Evolutionary conservation across 257 asterid genomes (phyloP).

Genomic region (Capsicum pubescens): DNA sequence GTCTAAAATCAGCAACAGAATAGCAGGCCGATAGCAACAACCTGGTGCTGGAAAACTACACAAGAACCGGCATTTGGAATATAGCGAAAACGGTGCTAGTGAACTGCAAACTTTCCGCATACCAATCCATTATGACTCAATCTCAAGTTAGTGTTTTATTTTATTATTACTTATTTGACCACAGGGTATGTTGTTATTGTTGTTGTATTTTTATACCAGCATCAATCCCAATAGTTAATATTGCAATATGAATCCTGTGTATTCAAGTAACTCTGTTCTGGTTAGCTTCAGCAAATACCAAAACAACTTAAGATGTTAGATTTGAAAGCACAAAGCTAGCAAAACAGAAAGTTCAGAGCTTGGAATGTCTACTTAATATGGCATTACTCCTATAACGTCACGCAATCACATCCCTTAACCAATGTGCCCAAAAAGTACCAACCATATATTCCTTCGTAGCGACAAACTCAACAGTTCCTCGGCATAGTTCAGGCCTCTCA

Average conservation of each 20-base stretch:
- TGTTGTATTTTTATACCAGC: background rate
- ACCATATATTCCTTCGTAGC: conserved; percentile 96
- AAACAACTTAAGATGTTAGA: background rate
- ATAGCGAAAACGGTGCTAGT: background rate
- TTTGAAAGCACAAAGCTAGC: conserved; percentile 15
- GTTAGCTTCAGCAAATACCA: background rate
- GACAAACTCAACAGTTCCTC: conserved; percentile 98
- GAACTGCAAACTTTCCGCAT: background rate
- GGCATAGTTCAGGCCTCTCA: conserved; percentile 95
- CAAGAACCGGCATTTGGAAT: background rate
- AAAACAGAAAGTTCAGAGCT: conserved; percentile 19
- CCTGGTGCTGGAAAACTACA: background rate
- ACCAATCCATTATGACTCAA: background rate
- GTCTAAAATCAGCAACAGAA: background rate
- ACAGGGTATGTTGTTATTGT: too few species aligned
- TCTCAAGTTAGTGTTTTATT: background rate
- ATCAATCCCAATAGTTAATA: background rate
- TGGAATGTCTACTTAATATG: background rate
- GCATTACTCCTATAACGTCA: background rate
- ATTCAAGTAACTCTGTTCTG: background rate
- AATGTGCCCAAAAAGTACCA: conserved; percentile 42
- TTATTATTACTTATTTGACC: too few species aligned
- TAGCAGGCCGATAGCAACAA: background rate
- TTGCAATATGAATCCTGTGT: background rate
- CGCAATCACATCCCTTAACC: conserved; percentile 16